A percentile compares a stretch with the other conserved stretches of the same genome.
phyloP scores from a whole-genome alignment of 2,329 filamentous ascomycete species.

The Microascus cirrosus region DNA sequence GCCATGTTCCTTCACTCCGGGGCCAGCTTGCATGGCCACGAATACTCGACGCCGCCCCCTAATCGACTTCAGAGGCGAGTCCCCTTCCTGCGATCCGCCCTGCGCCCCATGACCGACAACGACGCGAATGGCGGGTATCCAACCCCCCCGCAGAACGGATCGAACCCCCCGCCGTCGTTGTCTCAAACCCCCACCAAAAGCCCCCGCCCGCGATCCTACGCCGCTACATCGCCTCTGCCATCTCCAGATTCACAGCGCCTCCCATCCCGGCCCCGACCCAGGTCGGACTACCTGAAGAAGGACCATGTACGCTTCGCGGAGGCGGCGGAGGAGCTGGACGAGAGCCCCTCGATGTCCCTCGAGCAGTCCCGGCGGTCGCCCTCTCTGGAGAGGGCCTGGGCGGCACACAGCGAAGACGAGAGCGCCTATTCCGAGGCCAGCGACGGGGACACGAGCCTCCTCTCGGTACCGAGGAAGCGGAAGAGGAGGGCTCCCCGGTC shows the following conservation, averaged over 20 bases:
- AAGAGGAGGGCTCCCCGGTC: conserved; percentile 36
- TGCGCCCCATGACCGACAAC: conserved; percentile 1
- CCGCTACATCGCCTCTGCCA: conserved; percentile 1
- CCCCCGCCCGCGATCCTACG: background rate
- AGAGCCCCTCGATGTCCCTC: background rate
- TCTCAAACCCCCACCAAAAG: conserved; percentile 5
- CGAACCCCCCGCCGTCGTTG: background rate
- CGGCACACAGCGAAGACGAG: conserved; percentile 35
- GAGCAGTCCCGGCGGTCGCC: background rate
- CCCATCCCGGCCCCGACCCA: conserved; percentile 16
- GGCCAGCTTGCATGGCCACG: conserved; percentile 48
- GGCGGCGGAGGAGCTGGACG: background rate
- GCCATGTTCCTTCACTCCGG: conserved; percentile 49
- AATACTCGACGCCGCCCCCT: conserved; percentile 32
- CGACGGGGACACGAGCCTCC: conserved; percentile 24
- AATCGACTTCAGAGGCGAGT: conserved; percentile 1
- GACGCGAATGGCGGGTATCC: conserved; percentile 2
- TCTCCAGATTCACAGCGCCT: conserved; percentile 5
- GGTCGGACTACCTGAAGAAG: conserved; percentile 28
- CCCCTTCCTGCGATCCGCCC: conserved; percentile 7
- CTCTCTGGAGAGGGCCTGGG: background rate
- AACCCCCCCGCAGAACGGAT: background rate
- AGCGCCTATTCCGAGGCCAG: conserved; percentile 28
- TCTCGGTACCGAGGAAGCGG: conserved; percentile 22
- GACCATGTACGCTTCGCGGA: conserved; percentile 36